A percentile compares a stretch with the other conserved stretches of the same genome.
Conservation (phyloP, 176 grass and related monocot species). For the Musa itinerans region DNA sequence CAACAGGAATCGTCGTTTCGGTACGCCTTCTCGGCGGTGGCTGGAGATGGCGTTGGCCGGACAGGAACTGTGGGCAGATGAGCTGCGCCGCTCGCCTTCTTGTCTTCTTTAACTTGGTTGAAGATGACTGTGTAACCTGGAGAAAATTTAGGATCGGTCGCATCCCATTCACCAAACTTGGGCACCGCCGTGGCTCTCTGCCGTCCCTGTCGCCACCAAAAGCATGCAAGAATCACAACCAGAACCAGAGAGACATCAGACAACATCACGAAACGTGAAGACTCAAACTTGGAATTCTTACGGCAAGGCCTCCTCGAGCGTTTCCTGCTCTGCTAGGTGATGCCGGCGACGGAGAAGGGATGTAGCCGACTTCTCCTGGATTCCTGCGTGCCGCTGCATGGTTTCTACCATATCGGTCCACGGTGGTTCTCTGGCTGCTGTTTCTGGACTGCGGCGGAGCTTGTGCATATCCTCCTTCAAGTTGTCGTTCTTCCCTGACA, state of each 20-base stretch:
- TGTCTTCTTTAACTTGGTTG: slow-evolving; percentile 16
- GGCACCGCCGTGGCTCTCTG: background rate
- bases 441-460: background rate
- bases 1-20: background rate
- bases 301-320: background rate
- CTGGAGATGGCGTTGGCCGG: background rate
- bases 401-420: background rate
- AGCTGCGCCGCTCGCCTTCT: background rate
- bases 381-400: background rate
- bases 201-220: background rate
- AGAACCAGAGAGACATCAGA: background rate
- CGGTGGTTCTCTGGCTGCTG: background rate
- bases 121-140: slow-evolving; percentile 14
- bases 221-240: background rate
- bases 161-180: slow-evolving; percentile 11
- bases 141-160: background rate
- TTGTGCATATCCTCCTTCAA: background rate
- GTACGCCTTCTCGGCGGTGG: no score
- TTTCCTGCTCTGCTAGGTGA: background rate
- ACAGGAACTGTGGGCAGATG: background rate
- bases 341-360: background rate
- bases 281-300: background rate
- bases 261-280: no score
- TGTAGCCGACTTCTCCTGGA: background rate
- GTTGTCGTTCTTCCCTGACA: background rate